Evolutionary conservation across 106 monocot genomes (phyloP).

Genomic region (Allium sativum): DNA sequence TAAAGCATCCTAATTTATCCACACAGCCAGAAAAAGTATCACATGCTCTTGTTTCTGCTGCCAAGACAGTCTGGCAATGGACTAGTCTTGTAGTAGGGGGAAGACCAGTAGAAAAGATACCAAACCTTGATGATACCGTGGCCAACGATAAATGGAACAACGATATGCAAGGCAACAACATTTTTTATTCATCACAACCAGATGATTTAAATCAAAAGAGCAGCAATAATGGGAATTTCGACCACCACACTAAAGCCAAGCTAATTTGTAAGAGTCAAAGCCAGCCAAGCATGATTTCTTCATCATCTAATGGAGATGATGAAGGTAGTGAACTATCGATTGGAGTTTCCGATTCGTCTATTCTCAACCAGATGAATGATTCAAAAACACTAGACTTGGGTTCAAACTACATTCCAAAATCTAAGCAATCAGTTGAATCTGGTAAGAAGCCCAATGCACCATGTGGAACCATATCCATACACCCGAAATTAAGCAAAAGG

Average conservation of each 20-base stretch:
- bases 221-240: neutral
- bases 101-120: too few species aligned
- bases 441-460: neutral
- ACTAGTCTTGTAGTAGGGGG: constrained; percentile 36
- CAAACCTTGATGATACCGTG: too few species aligned
- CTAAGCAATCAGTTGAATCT: neutral
- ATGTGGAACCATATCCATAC: constrained; percentile 2
- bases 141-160: too few species aligned
- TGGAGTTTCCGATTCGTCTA: neutral
- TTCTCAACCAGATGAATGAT: neutral
- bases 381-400: neutral
- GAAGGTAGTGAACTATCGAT: neutral
- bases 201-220: neutral
- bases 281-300: neutral
- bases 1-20: constrained; percentile 18
- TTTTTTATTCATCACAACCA: too few species aligned
- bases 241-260: constrained; percentile 14
- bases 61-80: constrained; percentile 49
- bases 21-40: constrained; percentile 48
- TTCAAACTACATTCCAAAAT: neutral
- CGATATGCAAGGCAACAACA: too few species aligned
- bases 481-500: neutral
- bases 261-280: constrained; percentile 3
- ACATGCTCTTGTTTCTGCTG: constrained; percentile 36
- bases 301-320: constrained; percentile 2